Conservation (phyloP, 78 protist genomes). For the Salpingoeca rosetta region DNA sequence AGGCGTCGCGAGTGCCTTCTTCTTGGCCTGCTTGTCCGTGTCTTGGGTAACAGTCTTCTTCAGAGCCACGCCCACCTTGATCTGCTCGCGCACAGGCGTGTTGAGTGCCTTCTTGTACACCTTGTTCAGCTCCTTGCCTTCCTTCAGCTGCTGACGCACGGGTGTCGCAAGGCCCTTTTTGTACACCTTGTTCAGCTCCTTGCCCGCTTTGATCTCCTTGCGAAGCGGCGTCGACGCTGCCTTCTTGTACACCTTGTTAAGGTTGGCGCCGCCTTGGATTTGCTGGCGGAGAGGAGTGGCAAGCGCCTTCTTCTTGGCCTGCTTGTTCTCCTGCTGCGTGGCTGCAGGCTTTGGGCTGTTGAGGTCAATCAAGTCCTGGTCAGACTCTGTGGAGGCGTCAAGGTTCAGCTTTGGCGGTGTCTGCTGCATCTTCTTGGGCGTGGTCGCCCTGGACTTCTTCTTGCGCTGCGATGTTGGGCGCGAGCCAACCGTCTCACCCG, state of each 20-base stretch:
- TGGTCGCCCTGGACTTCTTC: too few relatives aligned
- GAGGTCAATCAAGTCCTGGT: too few relatives aligned
- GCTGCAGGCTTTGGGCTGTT: neutral
- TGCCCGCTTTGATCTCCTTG: neutral
- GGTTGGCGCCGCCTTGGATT: neutral
- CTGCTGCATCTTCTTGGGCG: too few relatives aligned
- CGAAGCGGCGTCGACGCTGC: neutral
- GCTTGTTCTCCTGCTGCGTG: too few relatives aligned
- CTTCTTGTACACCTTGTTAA: neutral
- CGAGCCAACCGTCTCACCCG: too few relatives aligned
- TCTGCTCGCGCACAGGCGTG: constrained; percentile 7
- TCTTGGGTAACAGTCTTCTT: too few relatives aligned
- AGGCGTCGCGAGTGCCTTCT: neutral
- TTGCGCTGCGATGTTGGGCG: too few relatives aligned
- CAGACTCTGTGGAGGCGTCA: too few relatives aligned
- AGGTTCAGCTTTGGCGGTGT: too few relatives aligned
- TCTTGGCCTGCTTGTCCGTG: too few relatives aligned
- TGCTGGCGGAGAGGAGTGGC: neutral
- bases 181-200: neutral
- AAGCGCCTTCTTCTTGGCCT: neutral
- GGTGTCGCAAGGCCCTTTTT: neutral
- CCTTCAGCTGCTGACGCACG: neutral
- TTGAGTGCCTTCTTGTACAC: neutral
- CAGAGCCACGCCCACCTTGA: constrained; percentile 1
- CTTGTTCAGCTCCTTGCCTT: constrained; percentile 1